phyloP scores from a whole-genome alignment of 139 green algal species.

The Chlorella sp. region DNA sequence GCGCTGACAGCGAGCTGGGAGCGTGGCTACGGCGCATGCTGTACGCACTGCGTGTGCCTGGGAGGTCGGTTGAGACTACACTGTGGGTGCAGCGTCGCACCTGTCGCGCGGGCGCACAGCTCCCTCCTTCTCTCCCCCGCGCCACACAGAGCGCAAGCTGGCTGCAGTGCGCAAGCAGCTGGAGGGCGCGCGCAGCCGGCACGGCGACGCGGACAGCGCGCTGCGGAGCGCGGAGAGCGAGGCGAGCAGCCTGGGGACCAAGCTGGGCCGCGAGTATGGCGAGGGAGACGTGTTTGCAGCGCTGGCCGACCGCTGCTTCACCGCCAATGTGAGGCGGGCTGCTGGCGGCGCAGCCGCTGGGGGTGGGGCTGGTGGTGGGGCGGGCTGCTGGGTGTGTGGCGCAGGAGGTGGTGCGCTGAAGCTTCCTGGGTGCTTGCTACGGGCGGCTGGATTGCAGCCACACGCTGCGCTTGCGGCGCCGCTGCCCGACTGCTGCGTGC shows the following conservation, averaged over 20 bases:
- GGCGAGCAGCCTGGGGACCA: conserved; percentile 16
- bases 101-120: no score
- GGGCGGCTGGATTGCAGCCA: no score
- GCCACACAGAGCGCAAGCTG: conserved; percentile 2
- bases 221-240: conserved; percentile 26
- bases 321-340: neutral
- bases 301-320: conserved; percentile 59
- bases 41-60: no score
- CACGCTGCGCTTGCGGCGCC: no score
- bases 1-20: no score
- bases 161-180: conserved; percentile 4
- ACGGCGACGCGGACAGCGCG: neutral
- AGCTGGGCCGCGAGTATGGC: conserved; percentile 49
- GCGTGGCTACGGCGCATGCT: no score
- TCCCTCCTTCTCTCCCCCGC: neutral
- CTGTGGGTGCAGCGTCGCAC: no score
- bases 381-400: neutral
- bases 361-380: neutral
- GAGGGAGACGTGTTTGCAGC: conserved; percentile 44
- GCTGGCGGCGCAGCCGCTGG: neutral
- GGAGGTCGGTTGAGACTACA: no score
- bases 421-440: no score
- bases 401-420: no score
- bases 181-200: neutral
- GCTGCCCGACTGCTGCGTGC: no score